phyloP scores from a whole-genome alignment of 768 basidiomycete species.

The Gymnopilus junonius region DNA sequence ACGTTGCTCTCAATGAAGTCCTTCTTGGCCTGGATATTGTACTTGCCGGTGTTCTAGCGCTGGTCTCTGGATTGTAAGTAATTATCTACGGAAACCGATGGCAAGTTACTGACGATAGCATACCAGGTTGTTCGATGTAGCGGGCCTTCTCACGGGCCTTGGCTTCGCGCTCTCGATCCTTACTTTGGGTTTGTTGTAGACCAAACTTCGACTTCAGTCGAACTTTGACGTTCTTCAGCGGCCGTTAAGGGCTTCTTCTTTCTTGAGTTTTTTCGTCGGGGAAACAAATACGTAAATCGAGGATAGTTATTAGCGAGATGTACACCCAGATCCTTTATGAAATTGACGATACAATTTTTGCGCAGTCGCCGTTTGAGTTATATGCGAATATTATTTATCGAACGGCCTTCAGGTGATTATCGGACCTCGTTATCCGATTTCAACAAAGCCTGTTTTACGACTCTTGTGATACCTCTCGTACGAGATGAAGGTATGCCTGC shows the following conservation, averaged over 20 bases:
- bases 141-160: not conserved
- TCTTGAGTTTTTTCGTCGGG: not conserved
- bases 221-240: not conserved
- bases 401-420: no score
- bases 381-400: no score
- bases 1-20: not conserved
- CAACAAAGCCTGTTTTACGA: no score
- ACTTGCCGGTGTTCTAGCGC: not conserved
- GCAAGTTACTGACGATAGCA: not conserved
- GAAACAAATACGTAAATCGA: no score
- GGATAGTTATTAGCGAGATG: no score
- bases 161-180: not conserved
- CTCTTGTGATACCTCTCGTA: no score
- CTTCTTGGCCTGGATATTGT: not conserved
- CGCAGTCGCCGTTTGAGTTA: no score
- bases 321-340: no score
- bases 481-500: no score
- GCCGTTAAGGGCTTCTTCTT: not conserved
- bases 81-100: not conserved
- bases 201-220: not conserved
- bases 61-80: not conserved
- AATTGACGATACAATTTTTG: no score
- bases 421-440: no score
- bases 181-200: not conserved
- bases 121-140: not conserved